These are phyloP conservation scores for Kalmusia sp. DNA, from an alignment of 2,329 filamentous ascomycete species.

Conservation along the genomic window DNA sequence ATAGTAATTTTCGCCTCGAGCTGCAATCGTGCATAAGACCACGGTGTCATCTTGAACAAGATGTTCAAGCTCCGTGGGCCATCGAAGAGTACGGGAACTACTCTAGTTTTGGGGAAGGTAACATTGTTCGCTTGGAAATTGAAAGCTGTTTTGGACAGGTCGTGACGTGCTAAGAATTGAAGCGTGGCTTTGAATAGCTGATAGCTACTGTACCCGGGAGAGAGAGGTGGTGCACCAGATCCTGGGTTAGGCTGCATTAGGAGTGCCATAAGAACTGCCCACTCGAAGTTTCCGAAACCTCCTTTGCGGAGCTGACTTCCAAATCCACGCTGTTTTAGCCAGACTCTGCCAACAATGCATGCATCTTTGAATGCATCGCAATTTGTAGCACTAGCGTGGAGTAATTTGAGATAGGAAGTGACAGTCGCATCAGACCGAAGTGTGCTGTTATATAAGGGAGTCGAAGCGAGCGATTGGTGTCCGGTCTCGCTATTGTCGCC, in stretches of 20 bases:
- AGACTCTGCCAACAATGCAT: slow-evolving; percentile 83
- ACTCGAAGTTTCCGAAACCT: slow-evolving; percentile 94
- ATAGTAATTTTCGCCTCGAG: slow-evolving; percentile 78
- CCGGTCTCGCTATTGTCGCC: slow-evolving; percentile 53
- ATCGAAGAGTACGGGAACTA: slow-evolving; percentile 79
- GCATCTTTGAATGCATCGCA: slow-evolving; percentile 81
- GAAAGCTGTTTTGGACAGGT: slow-evolving; percentile 73
- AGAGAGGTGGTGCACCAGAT: slow-evolving; percentile 74
- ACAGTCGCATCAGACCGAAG: slow-evolving; percentile 79
- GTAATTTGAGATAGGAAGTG: slow-evolving; percentile 74
- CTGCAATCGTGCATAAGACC: slow-evolving; percentile 78
- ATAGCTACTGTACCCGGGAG: slow-evolving; percentile 83
- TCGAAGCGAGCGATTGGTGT: slow-evolving; percentile 55
- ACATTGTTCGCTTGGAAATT: slow-evolving; percentile 51
- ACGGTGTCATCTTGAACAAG: slow-evolving; percentile 87
- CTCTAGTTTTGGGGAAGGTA: slow-evolving; percentile 49
- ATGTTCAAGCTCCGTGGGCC: slow-evolving; percentile 77
- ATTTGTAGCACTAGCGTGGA: slow-evolving; percentile 72
- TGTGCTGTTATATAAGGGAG: slow-evolving; percentile 88
- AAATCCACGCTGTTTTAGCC: slow-evolving; percentile 89
- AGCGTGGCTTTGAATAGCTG: slow-evolving; percentile 94
- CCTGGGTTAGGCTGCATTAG: slow-evolving; percentile 79
- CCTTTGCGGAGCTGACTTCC: slow-evolving; percentile 72
- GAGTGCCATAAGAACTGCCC: slow-evolving; percentile 80
- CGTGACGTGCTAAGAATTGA: slow-evolving; percentile 80